These are phyloP conservation scores for Fusarium praegraminearum DNA, from an alignment of 2,329 filamentous ascomycete species.

Conservation along the genomic window DNA sequence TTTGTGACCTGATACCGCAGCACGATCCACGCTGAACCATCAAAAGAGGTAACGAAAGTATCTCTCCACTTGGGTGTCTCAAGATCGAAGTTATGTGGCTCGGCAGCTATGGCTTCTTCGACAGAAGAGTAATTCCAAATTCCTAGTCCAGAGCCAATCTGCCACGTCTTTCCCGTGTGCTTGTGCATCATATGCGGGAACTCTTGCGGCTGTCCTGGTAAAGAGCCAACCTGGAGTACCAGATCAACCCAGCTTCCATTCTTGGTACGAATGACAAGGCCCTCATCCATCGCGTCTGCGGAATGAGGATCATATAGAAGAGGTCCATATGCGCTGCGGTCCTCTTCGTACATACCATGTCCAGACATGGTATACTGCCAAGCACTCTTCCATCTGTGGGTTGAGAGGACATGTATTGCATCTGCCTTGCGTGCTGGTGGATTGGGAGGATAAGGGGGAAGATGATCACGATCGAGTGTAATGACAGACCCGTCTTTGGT, in stretches of 20 bases:
- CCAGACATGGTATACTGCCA: constrained; percentile 15
- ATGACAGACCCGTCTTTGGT: background rate
- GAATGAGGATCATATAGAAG: constrained; percentile 3
- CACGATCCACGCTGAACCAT: constrained; percentile 5
- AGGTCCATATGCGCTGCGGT: constrained; percentile 3
- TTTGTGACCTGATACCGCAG: constrained; percentile 7
- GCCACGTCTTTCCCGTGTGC: constrained; percentile 9
- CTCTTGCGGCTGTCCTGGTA: constrained; percentile 2
- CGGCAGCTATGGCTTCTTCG: background rate
- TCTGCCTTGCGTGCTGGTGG: constrained; percentile 8
- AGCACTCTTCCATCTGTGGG: constrained; percentile 3
- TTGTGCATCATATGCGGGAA: constrained; percentile 17
- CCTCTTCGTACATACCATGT: constrained; percentile 2
- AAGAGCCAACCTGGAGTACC: constrained; percentile 7
- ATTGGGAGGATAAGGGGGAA: constrained; percentile 8
- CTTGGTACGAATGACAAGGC: constrained; percentile 4
- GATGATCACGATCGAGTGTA: constrained; percentile 4
- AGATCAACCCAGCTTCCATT: constrained; percentile 15
- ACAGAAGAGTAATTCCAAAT: constrained; percentile 14
- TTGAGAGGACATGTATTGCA: constrained; percentile 9
- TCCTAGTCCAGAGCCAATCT: constrained; percentile 1
- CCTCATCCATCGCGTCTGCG: background rate
- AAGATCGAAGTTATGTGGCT: constrained; percentile 2
- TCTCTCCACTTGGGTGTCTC: constrained; percentile 10
- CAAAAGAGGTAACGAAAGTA: constrained; percentile 7